These are phyloP conservation scores for Aspergillus novofumigatus DNA, from an alignment of 2,329 filamentous ascomycete species.

Conservation along the genomic window DNA sequence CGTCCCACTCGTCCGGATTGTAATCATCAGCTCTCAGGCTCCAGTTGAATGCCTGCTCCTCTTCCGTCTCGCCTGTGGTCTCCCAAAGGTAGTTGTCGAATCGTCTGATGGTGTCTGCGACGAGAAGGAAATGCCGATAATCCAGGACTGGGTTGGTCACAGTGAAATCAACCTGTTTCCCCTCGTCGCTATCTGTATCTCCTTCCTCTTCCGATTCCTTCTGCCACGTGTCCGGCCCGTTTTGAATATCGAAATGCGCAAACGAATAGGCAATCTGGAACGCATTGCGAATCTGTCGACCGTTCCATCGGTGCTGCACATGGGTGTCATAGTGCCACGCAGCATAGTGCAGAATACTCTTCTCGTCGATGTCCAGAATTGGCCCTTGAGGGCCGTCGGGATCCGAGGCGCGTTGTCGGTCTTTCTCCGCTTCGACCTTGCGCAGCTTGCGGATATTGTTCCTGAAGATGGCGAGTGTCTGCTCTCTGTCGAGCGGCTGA, in stretches of 20 bases:
- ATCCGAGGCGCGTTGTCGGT: neutral
- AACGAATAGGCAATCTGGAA: neutral
- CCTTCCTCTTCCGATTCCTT: too few species aligned
- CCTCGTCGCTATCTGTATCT: too few species aligned
- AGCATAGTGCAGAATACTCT: constrained; percentile 1
- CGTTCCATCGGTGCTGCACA: neutral
- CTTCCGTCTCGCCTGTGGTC: too few species aligned
- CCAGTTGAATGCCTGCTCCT: too few species aligned
- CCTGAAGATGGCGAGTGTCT: neutral
- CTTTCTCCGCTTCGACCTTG: neutral
- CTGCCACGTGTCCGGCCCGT: too few species aligned
- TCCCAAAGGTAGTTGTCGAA: too few species aligned
- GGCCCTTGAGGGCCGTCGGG: neutral
- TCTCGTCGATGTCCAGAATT: neutral
- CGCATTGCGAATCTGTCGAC: neutral
- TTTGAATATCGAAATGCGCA: neutral
- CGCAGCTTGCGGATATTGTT: neutral
- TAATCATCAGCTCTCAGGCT: too few species aligned
- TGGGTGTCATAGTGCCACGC: neutral
- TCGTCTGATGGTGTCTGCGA: too few species aligned
- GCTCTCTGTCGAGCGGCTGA: neutral
- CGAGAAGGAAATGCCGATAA: too few species aligned
- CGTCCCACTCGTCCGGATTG: too few species aligned
- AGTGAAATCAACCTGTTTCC: too few species aligned
- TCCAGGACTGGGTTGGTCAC: too few species aligned